These are phyloP conservation scores for Intubia oerlemansii DNA, from an alignment of 2,329 filamentous ascomycete species.

Conservation along the genomic window DNA sequence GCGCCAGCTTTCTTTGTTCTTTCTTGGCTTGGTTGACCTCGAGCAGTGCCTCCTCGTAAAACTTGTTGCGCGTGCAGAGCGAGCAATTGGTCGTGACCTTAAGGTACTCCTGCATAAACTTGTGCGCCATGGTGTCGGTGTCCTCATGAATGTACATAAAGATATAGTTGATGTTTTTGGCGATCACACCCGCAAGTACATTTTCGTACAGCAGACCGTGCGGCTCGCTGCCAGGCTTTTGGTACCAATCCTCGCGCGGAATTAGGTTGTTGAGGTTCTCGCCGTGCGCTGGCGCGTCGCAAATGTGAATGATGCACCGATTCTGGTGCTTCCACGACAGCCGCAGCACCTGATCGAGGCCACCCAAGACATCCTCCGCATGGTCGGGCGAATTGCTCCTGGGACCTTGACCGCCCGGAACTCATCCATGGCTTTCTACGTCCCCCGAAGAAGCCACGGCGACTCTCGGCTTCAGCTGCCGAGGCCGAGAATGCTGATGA, in stretches of 20 bases:
- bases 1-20: too few species aligned
- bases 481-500: too few species aligned
- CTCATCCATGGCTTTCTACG: too few species aligned
- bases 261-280: slow-evolving; percentile 8
- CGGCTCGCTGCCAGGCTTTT: slow-evolving; percentile 11
- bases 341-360: slow-evolving; percentile 12
- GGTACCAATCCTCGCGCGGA: slow-evolving; percentile 8
- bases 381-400: slow-evolving; percentile 13
- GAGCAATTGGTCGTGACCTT: slow-evolving; percentile 6
- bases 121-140: slow-evolving; percentile 13
- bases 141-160: slow-evolving; percentile 11
- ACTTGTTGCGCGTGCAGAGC: slow-evolving; percentile 10
- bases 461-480: too few species aligned
- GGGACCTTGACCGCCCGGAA: too few species aligned
- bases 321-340: slow-evolving; percentile 15
- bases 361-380: slow-evolving; percentile 17
- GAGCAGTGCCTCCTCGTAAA: too few species aligned
- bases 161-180: slow-evolving; percentile 13
- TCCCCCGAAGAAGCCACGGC: too few species aligned
- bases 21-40: too few species aligned
- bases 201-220: slow-evolving; percentile 11
- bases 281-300: slow-evolving; percentile 14
- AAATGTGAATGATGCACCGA: slow-evolving; percentile 14
- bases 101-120: slow-evolving; percentile 9
- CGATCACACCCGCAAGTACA: slow-evolving; percentile 10